Conservation (phyloP, 345 rosid species). For the Orychophragmus violaceus region DNA sequence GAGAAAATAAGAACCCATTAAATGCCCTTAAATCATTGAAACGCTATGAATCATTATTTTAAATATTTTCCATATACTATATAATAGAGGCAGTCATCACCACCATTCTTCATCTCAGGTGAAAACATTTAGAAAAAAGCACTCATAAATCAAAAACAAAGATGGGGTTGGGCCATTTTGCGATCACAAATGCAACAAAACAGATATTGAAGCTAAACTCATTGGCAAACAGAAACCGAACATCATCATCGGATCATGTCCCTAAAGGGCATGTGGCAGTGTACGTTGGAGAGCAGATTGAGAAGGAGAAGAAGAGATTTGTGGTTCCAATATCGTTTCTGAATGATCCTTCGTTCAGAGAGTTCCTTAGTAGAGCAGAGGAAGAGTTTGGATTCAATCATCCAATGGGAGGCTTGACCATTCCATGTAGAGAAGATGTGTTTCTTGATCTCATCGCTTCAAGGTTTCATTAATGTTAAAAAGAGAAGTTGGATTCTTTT, state of each 20-base stretch:
- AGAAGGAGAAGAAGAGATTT: constrained; percentile 35
- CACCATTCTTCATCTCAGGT: constrained; percentile 20
- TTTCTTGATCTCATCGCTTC: constrained; percentile 33
- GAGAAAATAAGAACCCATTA: neutral
- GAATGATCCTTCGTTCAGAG: constrained; percentile 41
- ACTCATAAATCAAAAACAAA: neutral
- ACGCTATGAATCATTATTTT: neutral
- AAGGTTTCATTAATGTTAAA: neutral
- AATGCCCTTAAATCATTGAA: constrained; percentile 6
- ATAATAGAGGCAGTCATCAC: constrained; percentile 17
- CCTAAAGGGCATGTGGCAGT: constrained; percentile 44
- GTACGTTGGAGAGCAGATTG: constrained; percentile 41
- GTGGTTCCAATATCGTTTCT: constrained; percentile 39
- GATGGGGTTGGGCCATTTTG: constrained; percentile 26
- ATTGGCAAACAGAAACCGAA: constrained; percentile 16
- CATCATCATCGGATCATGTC: constrained; percentile 33
- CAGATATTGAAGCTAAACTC: constrained; percentile 28
- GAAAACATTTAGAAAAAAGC: neutral
- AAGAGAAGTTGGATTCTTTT: neutral
- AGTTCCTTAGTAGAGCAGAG: constrained; percentile 39
- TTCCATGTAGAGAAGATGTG: constrained; percentile 39
- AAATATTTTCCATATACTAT: neutral
- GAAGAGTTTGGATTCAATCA: constrained; percentile 51
- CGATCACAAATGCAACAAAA: constrained; percentile 28
- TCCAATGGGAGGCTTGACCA: constrained; percentile 45